These are phyloP conservation scores for Mycena sanguinolenta DNA, from an alignment of 768 basidiomycete genomes.

Conservation along the genomic window DNA sequence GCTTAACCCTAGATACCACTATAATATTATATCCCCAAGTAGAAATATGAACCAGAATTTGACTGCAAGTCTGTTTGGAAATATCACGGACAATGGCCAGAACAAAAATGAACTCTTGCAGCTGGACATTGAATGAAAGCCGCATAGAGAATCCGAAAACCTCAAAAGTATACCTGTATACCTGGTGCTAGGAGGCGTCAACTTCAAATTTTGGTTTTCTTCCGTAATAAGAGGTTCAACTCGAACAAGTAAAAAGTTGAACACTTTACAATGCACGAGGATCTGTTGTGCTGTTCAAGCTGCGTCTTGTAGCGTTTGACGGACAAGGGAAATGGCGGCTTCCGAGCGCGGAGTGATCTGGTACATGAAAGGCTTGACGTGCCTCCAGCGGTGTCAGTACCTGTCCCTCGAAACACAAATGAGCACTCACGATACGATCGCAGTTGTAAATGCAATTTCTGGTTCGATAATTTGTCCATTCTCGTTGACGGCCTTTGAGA, in stretches of 20 bases:
- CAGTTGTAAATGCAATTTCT: conserved; percentile 48
- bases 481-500: conserved; percentile 52
- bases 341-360: conserved; percentile 11
- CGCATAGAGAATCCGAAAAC: too few relatives aligned
- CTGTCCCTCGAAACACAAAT: neutral
- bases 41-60: too few relatives aligned
- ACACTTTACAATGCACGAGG: too few relatives aligned
- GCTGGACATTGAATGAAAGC: too few relatives aligned
- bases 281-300: neutral
- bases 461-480: conserved; percentile 51
- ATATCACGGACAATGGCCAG: too few relatives aligned
- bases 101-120: too few relatives aligned
- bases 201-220: too few relatives aligned
- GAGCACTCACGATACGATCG: conserved; percentile 32
- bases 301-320: neutral
- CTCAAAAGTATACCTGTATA: too few relatives aligned
- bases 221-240: conserved; percentile 4
- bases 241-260: too few relatives aligned
- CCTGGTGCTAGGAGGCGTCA: too few relatives aligned
- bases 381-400: neutral
- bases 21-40: too few relatives aligned
- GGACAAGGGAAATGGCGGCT: conserved; percentile 3
- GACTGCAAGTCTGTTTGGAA: too few relatives aligned
- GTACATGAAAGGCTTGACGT: conserved; percentile 20
- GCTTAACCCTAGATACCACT: neutral